Evolutionary conservation across 2,329 filamentous ascomycete genomes (phyloP).

Genomic region (Botryotinia globosa): DNA sequence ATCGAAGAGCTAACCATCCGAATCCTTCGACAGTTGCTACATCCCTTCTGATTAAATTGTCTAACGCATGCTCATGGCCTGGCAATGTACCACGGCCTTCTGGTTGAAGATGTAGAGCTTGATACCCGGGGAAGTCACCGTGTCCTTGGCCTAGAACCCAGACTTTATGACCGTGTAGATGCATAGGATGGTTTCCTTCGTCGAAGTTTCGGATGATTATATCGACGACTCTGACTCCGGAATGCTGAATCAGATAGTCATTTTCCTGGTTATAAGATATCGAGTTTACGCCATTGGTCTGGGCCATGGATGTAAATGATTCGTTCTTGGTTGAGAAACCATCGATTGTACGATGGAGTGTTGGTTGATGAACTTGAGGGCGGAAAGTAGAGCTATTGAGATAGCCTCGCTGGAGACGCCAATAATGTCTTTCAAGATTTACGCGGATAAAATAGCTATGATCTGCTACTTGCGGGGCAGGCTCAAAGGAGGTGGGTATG

Average conservation of each 20-base stretch:
- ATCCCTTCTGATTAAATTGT: constrained; percentile 50
- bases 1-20: constrained; percentile 53
- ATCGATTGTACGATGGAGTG: constrained; percentile 50
- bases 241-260: constrained; percentile 63
- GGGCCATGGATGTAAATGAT: constrained; percentile 45
- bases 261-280: constrained; percentile 44
- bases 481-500: constrained; percentile 43
- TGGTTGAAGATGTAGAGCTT: constrained; percentile 40
- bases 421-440: constrained; percentile 59
- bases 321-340: constrained; percentile 45
- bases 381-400: constrained; percentile 57
- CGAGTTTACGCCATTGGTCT: constrained; percentile 51
- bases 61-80: constrained; percentile 39
- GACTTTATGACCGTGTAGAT: constrained; percentile 75
- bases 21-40: constrained; percentile 53
- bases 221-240: constrained; percentile 60
- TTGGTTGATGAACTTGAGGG: constrained; percentile 47
- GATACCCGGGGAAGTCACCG: constrained; percentile 52
- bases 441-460: constrained; percentile 53
- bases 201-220: constrained; percentile 77
- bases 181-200: constrained; percentile 66
- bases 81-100: constrained; percentile 33
- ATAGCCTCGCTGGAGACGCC: constrained; percentile 56
- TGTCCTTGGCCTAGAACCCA: constrained; percentile 61
- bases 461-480: constrained; percentile 48